Base-by-base conservation (phyloP, 805 yeast genomes). In the Hemisphaericaspora nanyangensis region DNA sequence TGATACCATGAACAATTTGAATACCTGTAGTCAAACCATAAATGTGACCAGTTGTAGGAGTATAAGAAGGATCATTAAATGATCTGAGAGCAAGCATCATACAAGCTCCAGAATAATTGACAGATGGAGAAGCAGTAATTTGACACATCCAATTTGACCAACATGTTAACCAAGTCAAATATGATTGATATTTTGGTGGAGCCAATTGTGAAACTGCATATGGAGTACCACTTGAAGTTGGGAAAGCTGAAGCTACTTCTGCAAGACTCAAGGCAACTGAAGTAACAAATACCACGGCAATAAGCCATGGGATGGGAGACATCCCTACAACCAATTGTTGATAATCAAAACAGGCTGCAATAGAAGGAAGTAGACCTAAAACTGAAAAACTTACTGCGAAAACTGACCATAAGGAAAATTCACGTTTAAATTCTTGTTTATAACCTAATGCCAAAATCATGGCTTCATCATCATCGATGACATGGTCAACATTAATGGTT, bases 191-290 rank as follows among this genome's bases (percentile, higher is more conserved):
- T 47, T 64, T 65, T 17, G 73, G 74, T 11, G 85, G 85, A 3
- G 85, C 74, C 45, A 80, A 60, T 49, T 78, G 77, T 2, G 78
- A 70, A 2, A 80, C 80, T 43, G 87, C 85, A 49, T 81, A 82
- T 35, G 83, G 84, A 7, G 83, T 70, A 33, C 87, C 87, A 19
- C 84, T 77, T 8, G 82, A 68, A 6, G 84, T 80, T 29, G 88
- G 88, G 61, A 76, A 77, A 5, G 84, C 79, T 18, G 78, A 69
- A 10, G 83, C 74, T 24, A 81, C 65, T 52, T 82, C 87, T 0
- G 85, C 84, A 74, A 82, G 66, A 15, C 80, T 71, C 31, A 71
- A 62, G 10, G 83, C 83, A 33, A 81, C 85, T 4, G 72, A 66
- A 37, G 74, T 63, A 38, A 82, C 70, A 29, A 81, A 77, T 25